These are phyloP conservation scores for Ilex paraguariensis DNA, from an alignment of 305 asterid species.

Conservation along the genomic window DNA sequence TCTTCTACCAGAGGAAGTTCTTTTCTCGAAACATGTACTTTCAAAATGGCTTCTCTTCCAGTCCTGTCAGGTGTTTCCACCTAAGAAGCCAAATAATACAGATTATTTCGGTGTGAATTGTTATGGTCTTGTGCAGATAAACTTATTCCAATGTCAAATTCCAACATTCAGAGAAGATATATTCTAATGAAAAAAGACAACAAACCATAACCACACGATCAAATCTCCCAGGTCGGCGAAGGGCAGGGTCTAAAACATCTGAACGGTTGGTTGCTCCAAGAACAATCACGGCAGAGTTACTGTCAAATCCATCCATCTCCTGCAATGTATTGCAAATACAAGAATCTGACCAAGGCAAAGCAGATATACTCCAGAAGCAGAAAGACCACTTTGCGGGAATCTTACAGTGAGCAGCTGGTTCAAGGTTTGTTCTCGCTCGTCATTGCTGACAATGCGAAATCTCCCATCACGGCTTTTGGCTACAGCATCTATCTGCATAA, in stretches of 20 bases:
- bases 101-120: constrained; percentile 9
- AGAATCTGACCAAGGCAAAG: constrained; percentile 18
- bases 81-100: constrained; percentile 35
- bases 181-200: constrained; percentile 7
- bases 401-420: constrained; percentile 98
- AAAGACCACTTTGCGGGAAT: constrained; percentile 15
- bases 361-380: constrained; percentile 9
- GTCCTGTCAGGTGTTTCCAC: constrained; percentile 96
- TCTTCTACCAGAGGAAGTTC: constrained; percentile 92
- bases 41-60: constrained; percentile 95
- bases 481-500: constrained; percentile 94
- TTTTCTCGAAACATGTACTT: constrained; percentile 87
- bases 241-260: constrained; percentile 98
- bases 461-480: constrained; percentile 99
- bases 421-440: constrained; percentile 96
- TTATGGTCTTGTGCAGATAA: no score
- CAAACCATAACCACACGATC: constrained; percentile 94
- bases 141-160: neutral
- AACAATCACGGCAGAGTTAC: constrained; percentile 96
- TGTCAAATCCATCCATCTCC: constrained; percentile 99
- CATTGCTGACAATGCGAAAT: constrained; percentile 92
- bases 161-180: constrained; percentile 11
- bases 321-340: constrained; percentile 36
- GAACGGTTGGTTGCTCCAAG: constrained; percentile 99
- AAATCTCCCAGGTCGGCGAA: constrained; percentile 99